Percentiles rank a stretch among this genome's conserved stretches.
Evolutionary conservation across 768 basidiomycete genomes (phyloP).

Genomic region (Boletus rubroflammeus): DNA sequence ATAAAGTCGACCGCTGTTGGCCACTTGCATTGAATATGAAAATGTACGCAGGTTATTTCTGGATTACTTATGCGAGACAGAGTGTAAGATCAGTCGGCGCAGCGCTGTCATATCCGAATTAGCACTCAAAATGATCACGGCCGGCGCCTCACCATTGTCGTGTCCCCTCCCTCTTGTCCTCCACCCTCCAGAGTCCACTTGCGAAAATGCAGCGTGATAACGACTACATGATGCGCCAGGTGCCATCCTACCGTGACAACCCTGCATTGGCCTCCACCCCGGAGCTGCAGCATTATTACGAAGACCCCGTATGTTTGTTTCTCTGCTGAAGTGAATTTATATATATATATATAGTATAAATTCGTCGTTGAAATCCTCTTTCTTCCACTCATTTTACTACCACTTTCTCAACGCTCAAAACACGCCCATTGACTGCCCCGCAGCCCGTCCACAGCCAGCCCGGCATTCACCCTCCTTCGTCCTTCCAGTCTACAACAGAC

Average conservation of each 20-base stretch:
- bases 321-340: not conserved
- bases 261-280: slow-evolving; percentile 12
- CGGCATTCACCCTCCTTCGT: slow-evolving; percentile 37
- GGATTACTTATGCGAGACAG: not conserved
- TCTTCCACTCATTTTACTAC: too few species aligned
- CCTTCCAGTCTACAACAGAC: slow-evolving; percentile 19
- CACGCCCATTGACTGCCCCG: slow-evolving; percentile 20
- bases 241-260: slow-evolving; percentile 22
- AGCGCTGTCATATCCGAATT: not conserved
- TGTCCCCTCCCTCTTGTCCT: not conserved
- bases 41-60: not conserved
- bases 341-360: slow-evolving; percentile 6
- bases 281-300: slow-evolving; percentile 31
- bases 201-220: slow-evolving; percentile 20
- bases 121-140: not conserved
- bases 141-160: not conserved
- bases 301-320: slow-evolving; percentile 20
- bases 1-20: too few species aligned
- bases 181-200: not conserved
- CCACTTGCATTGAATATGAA: not conserved
- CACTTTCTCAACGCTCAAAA: not conserved
- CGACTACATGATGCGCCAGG: slow-evolving; percentile 28
- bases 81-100: not conserved
- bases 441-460: slow-evolving; percentile 34
- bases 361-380: not conserved